Conservation (phyloP, 345 rosid species). For the Populus ilicifolia region DNA sequence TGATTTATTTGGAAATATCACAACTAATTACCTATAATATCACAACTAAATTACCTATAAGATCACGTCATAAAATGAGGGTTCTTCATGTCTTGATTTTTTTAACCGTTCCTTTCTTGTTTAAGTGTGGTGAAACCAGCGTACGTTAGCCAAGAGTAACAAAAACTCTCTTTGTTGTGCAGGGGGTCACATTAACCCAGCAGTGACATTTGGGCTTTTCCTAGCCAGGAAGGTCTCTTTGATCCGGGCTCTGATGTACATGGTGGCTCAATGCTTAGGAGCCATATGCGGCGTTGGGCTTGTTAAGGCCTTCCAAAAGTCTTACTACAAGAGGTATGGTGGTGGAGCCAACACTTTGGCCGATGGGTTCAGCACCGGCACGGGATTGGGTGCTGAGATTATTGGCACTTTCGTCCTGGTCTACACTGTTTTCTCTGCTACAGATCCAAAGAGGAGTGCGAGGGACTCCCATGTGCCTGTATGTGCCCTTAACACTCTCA, state of each 20-base stretch:
- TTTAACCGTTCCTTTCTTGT: not conserved
- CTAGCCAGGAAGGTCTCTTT: conserved; percentile 74
- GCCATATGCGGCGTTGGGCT: conserved; percentile 81
- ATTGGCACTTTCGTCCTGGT: conserved; percentile 82
- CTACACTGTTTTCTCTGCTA: conserved; percentile 89
- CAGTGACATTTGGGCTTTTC: conserved; percentile 76
- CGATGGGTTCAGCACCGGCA: conserved; percentile 49
- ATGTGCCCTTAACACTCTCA: conserved; percentile 11
- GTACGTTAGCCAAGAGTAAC: not conserved
- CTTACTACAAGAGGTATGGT: conserved; percentile 45
- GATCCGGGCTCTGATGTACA: conserved; percentile 60
- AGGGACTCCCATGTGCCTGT: conserved; percentile 92
- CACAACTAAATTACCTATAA: not conserved
- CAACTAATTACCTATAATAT: not conserved
- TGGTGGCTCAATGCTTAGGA: conserved; percentile 70
- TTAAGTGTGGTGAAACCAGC: not conserved
- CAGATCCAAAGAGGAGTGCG: conserved; percentile 78
- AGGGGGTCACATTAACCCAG: conserved; percentile 90
- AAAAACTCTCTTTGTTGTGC: not conserved
- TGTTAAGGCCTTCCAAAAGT: conserved; percentile 60
- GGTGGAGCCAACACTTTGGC: conserved; percentile 70
- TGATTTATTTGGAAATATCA: not conserved
- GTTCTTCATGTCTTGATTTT: not conserved
- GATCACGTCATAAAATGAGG: not conserved
- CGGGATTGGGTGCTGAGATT: conserved; percentile 76